These are phyloP conservation scores for Pythium graminicola DNA, from an alignment of 352 stramenopile genomes.

Conservation along the genomic window DNA sequence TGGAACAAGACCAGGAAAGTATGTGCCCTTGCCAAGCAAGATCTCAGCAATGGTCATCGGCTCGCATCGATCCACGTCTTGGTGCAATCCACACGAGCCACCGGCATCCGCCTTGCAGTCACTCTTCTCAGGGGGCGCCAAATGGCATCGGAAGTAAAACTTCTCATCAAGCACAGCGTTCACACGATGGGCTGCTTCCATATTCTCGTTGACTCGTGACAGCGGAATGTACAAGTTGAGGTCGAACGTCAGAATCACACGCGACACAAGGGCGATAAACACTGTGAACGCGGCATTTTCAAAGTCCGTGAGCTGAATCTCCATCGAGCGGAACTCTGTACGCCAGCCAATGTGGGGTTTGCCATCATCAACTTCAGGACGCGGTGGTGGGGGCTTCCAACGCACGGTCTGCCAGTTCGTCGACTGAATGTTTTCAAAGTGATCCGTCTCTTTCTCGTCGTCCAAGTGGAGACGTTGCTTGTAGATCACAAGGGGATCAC, in stretches of 20 bases:
- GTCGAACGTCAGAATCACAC: conserved; percentile 99
- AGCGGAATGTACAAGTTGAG: conserved; percentile 99
- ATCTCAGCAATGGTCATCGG: conserved; percentile 98
- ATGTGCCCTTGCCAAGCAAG: conserved; percentile 93
- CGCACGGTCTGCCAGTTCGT: conserved; percentile 99
- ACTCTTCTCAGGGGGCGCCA: conserved; percentile 81
- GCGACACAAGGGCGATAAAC: conserved; percentile 96
- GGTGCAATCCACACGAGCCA: conserved; percentile 39
- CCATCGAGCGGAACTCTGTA: conserved; percentile 96
- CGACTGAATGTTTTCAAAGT: conserved; percentile 99
- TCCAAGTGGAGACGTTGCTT: conserved; percentile 83
- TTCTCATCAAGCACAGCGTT: conserved; percentile 94
- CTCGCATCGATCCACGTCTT: conserved; percentile 73
- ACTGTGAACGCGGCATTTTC: conserved; percentile 99
- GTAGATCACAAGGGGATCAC: conserved; percentile 96
- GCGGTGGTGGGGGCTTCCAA: conserved; percentile 98
- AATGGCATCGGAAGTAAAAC: conserved; percentile 97
- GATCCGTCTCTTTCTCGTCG: conserved; percentile 84
- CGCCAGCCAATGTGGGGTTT: conserved; percentile 78
- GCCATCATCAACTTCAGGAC: conserved; percentile 20
- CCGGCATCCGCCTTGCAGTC: conserved; percentile 36
- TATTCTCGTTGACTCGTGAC: conserved; percentile 98
- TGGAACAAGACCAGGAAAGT: conserved; percentile 96
- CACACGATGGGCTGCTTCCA: conserved; percentile 95
- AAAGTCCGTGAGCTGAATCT: conserved; percentile 99